Evolutionary conservation across 148 eudicot species (phyloP).

Genomic region (Chenopodium quinoa): DNA sequence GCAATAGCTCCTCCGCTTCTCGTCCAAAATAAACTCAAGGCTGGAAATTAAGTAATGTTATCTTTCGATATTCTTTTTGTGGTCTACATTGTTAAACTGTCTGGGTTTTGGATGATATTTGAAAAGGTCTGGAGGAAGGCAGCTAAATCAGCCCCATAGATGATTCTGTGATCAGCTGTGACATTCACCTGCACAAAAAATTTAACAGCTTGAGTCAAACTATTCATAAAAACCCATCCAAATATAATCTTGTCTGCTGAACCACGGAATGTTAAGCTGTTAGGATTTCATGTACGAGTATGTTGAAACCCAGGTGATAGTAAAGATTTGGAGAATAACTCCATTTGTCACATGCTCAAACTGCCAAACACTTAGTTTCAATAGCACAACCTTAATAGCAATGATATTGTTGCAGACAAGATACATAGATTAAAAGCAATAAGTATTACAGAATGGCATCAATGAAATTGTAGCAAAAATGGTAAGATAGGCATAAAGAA

Average conservation of each 20-base stretch:
- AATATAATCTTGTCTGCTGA: not conserved
- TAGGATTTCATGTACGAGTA: not conserved
- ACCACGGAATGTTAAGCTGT: not conserved
- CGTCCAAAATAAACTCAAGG: not conserved
- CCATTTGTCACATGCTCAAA: not conserved
- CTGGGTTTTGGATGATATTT: slow-evolving; percentile 76
- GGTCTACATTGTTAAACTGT: slow-evolving; percentile 78
- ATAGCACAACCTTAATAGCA: not conserved
- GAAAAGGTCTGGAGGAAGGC: slow-evolving; percentile 94
- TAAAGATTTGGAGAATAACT: not conserved
- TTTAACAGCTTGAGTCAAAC: not conserved
- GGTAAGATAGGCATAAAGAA: not conserved
- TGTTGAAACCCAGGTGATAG: not conserved
- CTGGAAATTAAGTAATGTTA: not conserved
- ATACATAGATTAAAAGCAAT: no score
- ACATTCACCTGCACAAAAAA: slow-evolving; percentile 66
- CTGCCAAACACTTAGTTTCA: not conserved
- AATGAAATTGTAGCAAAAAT: not conserved
- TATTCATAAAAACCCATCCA: not conserved
- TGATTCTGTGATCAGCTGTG: slow-evolving; percentile 82
- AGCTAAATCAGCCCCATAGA: slow-evolving; percentile 91
- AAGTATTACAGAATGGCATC: not conserved
- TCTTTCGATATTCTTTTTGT: not conserved
- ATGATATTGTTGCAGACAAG: not conserved
- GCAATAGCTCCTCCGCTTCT: not conserved